phyloP scores from a whole-genome alignment of 2,329 filamentous ascomycete species.

The Zymoseptoria brevis region DNA sequence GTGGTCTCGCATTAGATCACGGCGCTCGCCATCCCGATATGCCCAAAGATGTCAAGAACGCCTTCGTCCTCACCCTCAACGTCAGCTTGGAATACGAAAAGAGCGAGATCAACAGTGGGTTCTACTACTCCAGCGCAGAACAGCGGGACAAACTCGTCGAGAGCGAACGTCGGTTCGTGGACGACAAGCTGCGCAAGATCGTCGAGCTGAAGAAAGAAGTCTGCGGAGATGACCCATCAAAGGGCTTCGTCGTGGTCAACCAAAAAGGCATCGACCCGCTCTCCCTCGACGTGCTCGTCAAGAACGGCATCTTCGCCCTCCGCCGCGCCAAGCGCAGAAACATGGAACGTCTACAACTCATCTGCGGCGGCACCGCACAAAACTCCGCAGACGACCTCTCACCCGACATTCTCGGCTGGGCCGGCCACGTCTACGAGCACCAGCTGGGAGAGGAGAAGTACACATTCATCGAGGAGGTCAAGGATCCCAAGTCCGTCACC shows the following conservation, averaged over 20 bases:
- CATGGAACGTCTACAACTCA: slow-evolving; percentile 94
- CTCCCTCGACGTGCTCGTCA: slow-evolving; percentile 89
- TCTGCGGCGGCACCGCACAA: slow-evolving; percentile 84
- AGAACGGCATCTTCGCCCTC: slow-evolving; percentile 94
- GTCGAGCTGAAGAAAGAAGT: slow-evolving; percentile 97
- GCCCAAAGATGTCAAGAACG: slow-evolving; percentile 93
- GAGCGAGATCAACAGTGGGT: slow-evolving; percentile 96
- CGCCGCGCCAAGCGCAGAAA: slow-evolving; percentile 94
- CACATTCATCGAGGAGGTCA: slow-evolving; percentile 97
- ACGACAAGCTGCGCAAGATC: slow-evolving; percentile 94
- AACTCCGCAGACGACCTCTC: slow-evolving; percentile 94
- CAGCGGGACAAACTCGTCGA: slow-evolving; percentile 97
- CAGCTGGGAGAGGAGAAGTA: slow-evolving; percentile 97
- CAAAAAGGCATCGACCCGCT: slow-evolving; percentile 98
- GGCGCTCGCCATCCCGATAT: slow-evolving; percentile 96
- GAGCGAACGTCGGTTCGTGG: slow-evolving; percentile 90
- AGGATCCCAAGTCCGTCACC: slow-evolving; percentile 96
- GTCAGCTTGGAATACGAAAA: slow-evolving; percentile 98
- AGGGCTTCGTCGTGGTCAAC: slow-evolving; percentile 96
- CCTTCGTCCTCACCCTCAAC: slow-evolving; percentile 88
- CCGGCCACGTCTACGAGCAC: slow-evolving; percentile 93
- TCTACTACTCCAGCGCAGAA: slow-evolving; percentile 96
- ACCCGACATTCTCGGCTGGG: slow-evolving; percentile 87
- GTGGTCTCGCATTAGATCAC: slow-evolving; percentile 86
- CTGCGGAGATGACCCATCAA: slow-evolving; percentile 84